Evolutionary conservation across 208 protist species (phyloP).

Genomic region (Histomonas meleagridis): DNA sequence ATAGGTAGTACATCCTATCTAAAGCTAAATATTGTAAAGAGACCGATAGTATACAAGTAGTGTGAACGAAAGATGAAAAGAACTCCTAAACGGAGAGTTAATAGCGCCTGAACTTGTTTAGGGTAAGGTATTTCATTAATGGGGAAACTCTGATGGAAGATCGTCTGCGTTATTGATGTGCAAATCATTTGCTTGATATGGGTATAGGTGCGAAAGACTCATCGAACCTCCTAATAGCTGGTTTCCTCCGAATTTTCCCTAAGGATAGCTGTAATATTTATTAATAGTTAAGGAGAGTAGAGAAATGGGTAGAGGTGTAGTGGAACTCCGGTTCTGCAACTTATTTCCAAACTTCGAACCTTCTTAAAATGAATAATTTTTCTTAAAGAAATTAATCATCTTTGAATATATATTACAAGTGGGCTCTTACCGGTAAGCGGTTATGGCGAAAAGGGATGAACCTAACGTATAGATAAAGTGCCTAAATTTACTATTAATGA

Average conservation of each 20-base stretch:
- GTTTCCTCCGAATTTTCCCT: slow-evolving; percentile 71
- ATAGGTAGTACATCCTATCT: slow-evolving; percentile 55
- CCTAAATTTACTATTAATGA: slow-evolving; percentile 54
- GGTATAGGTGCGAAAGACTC: slow-evolving; percentile 69
- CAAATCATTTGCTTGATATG: slow-evolving; percentile 38
- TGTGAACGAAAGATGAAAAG: slow-evolving; percentile 65
- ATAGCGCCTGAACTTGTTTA: slow-evolving; percentile 59
- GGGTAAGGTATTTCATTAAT: slow-evolving; percentile 44
- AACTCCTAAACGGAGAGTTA: slow-evolving; percentile 58
- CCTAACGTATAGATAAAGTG: slow-evolving; percentile 58
- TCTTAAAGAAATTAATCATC: slow-evolving; percentile 46
- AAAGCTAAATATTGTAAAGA: slow-evolving; percentile 59
- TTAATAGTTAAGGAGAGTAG: slow-evolving; percentile 60
- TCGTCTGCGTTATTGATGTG: slow-evolving; percentile 56
- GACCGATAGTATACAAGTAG: slow-evolving; percentile 64
- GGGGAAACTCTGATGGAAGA: slow-evolving; percentile 58
- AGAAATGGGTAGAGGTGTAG: slow-evolving; percentile 62
- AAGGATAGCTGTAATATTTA: slow-evolving; percentile 60
- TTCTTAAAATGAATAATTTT: slow-evolving; percentile 42
- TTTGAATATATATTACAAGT: slow-evolving; percentile 53
- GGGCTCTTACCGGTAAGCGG: slow-evolving; percentile 68
- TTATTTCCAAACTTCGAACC: slow-evolving; percentile 67
- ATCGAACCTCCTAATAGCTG: slow-evolving; percentile 72
- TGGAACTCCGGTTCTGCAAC: slow-evolving; percentile 51
- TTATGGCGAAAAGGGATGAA: slow-evolving; percentile 65